These are phyloP conservation scores for Eremothecium coryli DNA, from an alignment of 1,139 yeast species.

Conservation along the genomic window DNA sequence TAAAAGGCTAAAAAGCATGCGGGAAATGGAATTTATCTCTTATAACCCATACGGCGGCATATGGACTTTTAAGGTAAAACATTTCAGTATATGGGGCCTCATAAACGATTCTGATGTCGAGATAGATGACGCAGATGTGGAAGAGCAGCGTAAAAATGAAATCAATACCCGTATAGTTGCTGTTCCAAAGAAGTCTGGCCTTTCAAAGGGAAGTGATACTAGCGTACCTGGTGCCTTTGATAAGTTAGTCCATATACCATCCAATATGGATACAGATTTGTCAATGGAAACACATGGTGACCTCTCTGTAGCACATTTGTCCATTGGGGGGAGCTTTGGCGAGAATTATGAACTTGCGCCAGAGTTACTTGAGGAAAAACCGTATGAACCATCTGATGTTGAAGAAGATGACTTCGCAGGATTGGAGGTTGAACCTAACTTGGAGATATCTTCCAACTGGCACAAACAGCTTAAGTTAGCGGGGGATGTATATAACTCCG, in stretches of 20 bases:
- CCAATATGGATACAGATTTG: background rate
- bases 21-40: constrained; percentile 71
- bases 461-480: constrained; percentile 51
- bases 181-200: constrained; percentile 9
- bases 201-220: background rate
- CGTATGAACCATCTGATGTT: constrained; percentile 52
- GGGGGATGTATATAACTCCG: constrained; percentile 42
- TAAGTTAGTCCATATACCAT: constrained; percentile 3
- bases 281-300: background rate
- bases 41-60: constrained; percentile 68
- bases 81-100: constrained; percentile 91
- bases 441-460: constrained; percentile 55
- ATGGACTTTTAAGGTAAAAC: constrained; percentile 81
- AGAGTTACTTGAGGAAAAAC: constrained; percentile 44
- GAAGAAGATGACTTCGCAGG: constrained; percentile 38
- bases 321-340: constrained; percentile 26
- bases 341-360: constrained; percentile 28
- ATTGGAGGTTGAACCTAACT: constrained; percentile 34
- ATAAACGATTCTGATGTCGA: constrained; percentile 58
- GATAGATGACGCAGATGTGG: constrained; percentile 36
- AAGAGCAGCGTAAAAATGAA: constrained; percentile 31
- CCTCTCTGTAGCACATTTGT: constrained; percentile 4
- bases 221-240: constrained; percentile 11
- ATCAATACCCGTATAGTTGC: constrained; percentile 8
- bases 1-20: constrained; percentile 40